These are phyloP conservation scores for Ceratocystis lukuohia DNA, from an alignment of 2,329 filamentous ascomycete species.

Conservation along the genomic window DNA sequence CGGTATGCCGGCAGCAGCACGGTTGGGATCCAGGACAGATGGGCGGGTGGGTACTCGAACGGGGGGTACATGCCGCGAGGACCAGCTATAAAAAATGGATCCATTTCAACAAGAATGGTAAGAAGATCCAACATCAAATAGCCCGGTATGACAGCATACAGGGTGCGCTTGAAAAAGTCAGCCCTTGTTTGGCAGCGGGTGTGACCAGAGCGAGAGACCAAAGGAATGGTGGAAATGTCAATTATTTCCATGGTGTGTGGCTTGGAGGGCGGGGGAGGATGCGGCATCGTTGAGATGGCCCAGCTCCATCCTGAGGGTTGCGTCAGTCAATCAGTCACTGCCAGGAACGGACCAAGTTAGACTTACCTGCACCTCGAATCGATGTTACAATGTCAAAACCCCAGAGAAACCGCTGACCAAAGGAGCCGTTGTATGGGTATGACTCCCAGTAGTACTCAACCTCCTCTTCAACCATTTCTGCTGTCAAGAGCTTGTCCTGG, in stretches of 20 bases:
- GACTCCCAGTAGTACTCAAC: conserved; percentile 47
- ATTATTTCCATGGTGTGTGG: conserved; percentile 30
- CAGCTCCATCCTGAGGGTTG: conserved; percentile 41
- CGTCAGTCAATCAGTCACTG: background rate
- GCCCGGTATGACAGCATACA: conserved; percentile 36
- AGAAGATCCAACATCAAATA: conserved; percentile 59
- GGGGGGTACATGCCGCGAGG: conserved; percentile 23
- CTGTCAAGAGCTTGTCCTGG: background rate
- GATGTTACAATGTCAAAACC: conserved; percentile 40
- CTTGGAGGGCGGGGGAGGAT: conserved; percentile 30
- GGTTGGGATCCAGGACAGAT: conserved; percentile 32
- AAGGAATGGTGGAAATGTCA: conserved; percentile 31
- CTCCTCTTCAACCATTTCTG: conserved; percentile 23
- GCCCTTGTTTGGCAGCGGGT: conserved; percentile 29
- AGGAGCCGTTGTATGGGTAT: conserved; percentile 38
- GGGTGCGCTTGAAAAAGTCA: conserved; percentile 32
- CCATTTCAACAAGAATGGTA: conserved; percentile 49
- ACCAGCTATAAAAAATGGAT: conserved; percentile 61
- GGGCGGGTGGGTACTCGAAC: conserved; percentile 29
- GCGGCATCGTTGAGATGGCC: conserved; percentile 37
- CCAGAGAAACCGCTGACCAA: conserved; percentile 41
- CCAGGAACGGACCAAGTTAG: background rate
- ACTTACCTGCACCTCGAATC: conserved; percentile 41
- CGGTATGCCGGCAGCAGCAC: conserved; percentile 42
- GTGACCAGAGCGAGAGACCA: conserved; percentile 35